Percentiles rank a stretch among this genome's conserved stretches.
Evolutionary conservation across 2,329 filamentous ascomycete species (phyloP).

Genomic region (Fusarium duplospermum): DNA sequence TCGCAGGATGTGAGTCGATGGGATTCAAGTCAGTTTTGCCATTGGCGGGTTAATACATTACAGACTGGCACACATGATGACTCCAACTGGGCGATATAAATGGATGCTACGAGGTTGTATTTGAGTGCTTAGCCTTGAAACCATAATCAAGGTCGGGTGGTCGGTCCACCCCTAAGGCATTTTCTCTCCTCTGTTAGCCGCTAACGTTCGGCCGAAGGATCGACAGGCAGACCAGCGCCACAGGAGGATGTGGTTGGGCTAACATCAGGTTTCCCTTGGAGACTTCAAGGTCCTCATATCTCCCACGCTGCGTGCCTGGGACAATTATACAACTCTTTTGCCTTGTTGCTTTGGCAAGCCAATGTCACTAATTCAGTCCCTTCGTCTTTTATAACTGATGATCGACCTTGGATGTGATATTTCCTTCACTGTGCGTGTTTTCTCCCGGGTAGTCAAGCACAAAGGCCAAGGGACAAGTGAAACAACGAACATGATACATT

Average conservation of each 20-base stretch:
- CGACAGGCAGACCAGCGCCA: neutral
- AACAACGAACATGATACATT: neutral
- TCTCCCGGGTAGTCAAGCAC: neutral
- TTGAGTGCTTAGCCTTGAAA: neutral
- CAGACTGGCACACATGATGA: neutral
- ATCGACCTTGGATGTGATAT: neutral
- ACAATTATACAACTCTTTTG: neutral
- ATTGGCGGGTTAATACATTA: neutral
- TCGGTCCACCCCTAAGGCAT: neutral
- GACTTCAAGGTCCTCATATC: neutral
- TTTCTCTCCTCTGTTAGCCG: neutral
- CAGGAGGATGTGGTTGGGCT: neutral
- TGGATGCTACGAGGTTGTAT: neutral
- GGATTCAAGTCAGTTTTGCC: neutral
- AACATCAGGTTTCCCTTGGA: no score
- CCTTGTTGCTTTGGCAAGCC: neutral
- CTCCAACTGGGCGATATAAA: neutral
- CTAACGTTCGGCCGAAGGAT: neutral
- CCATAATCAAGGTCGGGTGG: neutral
- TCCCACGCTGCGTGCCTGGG: neutral
- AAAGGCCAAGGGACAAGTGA: neutral
- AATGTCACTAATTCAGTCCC: neutral
- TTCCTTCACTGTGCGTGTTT: neutral
- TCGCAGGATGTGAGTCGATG: neutral
- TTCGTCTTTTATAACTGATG: neutral